Base-by-base conservation (phyloP, 345 rosid genomes). In the Bruguiera sexangula region DNA sequence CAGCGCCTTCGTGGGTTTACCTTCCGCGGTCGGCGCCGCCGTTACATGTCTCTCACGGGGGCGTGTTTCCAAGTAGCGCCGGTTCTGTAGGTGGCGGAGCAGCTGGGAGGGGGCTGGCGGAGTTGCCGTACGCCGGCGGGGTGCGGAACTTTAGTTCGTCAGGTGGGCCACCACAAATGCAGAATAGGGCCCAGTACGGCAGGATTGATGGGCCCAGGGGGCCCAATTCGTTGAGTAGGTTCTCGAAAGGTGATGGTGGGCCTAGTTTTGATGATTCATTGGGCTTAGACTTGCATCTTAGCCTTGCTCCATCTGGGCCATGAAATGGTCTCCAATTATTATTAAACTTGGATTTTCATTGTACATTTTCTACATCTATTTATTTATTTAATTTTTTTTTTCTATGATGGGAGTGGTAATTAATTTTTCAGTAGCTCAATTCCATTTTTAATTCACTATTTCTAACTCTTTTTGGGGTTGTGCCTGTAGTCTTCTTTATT, bases 271-370 rank as follows among this genome's bases (percentile, higher is more conserved):
- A 89, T 65, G 82, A 81, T 69, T 79, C 79, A 21, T 72, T 90
- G 76, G 91, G 90, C 66, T 75, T 92, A 71, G 88, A 92, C 74
- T 85, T 92, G 59, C 96, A 89, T 73, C 86, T 92, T 37, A 80
- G 98, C 69, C 91, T 90, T 53, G 88, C 92, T 71, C 89, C 90
- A 5, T 87, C 97, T 51, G 89, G 89, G 51, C 88, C 81, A n/a
- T 86, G 54, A 81, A 34, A 22, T 79, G 62, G 58, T 13, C 66
- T 54, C 34, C 43, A 3, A 26, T 19, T 21, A 8, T 31, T 34
- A 29, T 36, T 18, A 19, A 58, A 13, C 60, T n/a, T 62, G 32
- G 66, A 57, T 74, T 32, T 67, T 72, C 57, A 18, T 75, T 80
- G 90, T 88, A 88, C 82, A 85, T 84, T 81, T 74, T 65, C 39